Evolutionary conservation across 2,329 filamentous ascomycete genomes (phyloP).

Genomic region (Didymella segeticola): DNA sequence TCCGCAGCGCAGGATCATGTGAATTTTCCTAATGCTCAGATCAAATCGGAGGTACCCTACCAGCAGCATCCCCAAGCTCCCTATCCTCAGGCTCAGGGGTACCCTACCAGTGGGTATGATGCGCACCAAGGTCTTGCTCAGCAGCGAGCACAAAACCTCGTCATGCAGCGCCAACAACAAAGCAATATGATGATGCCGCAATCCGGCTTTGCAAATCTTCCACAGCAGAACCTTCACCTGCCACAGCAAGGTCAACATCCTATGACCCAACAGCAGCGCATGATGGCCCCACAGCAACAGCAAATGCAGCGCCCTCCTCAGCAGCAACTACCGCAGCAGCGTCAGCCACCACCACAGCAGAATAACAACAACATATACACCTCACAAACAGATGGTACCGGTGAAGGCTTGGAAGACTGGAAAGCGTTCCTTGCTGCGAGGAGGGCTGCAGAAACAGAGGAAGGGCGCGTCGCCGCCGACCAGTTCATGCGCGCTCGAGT

Average conservation of each 20-base stretch:
- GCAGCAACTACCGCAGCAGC: slow-evolving; percentile 37
- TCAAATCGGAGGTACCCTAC: slow-evolving; percentile 59
- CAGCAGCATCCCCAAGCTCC: slow-evolving; percentile 36
- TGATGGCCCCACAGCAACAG: slow-evolving; percentile 35
- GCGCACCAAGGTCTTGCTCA: slow-evolving; percentile 58
- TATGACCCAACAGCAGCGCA: slow-evolving; percentile 42
- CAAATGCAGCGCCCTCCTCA: slow-evolving; percentile 32
- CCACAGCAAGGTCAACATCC: slow-evolving; percentile 35
- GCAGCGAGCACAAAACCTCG: slow-evolving; percentile 60
- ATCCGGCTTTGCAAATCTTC: slow-evolving; percentile 28
- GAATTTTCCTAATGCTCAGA: slow-evolving; percentile 48
- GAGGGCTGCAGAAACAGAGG: slow-evolving; percentile 58
- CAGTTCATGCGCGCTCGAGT: slow-evolving; percentile 72
- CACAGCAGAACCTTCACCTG: slow-evolving; percentile 23
- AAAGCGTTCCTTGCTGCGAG: slow-evolving; percentile 66
- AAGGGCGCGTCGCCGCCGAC: slow-evolving; percentile 65
- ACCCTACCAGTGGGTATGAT: slow-evolving; percentile 45
- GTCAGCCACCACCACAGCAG: slow-evolving; percentile 36
- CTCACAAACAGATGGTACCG: slow-evolving; percentile 79
- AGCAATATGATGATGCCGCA: slow-evolving; percentile 36
- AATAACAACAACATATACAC: slow-evolving; percentile 45
- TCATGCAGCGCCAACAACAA: slow-evolving; percentile 48
- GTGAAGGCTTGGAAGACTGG: slow-evolving; percentile 64
- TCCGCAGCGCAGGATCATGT: slow-evolving; percentile 37
- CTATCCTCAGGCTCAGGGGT: slow-evolving; percentile 39